Evolutionary conservation across 2,329 filamentous ascomycete genomes (phyloP), one percentile per base, ranked within the genome.

Genomic region (Pochonia chlamydosporia): DNA sequence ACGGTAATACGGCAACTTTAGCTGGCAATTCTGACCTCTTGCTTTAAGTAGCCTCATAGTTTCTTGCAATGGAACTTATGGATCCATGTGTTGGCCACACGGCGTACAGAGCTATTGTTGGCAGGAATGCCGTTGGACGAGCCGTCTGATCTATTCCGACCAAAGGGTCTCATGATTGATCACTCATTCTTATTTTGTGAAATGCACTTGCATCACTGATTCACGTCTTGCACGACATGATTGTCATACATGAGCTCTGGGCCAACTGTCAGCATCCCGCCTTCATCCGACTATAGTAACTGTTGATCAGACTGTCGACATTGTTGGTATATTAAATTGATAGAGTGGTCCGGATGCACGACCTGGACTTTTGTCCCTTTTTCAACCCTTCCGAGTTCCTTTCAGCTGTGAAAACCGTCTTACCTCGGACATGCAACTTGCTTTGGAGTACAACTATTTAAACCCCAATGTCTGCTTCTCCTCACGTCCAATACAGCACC

Each of bases 401-500:
- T 11, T 23, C 10, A 21, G 4, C 9, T 23, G 11, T 14, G 2
- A 39, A 21, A 8, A 13, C n/a, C 3, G 16, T 18, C 23, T 5
- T 39, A 20, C 11, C 18, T 39, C 20, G 18, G 23, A 21, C 18
- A 20, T 8, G 7, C 11, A 7, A 21, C 35, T 39, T 13, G 20
- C 7, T 10, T 23, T 39, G 2, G 20, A 13, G 13, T 11, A 25
- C 23, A 21, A 40, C 24, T 25, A 16, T 23, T 28, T 40, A 24
- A n/a, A 30, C 7, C 44, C 53, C 47, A 37, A 59, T 59, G 56
- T 49, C 56, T 46, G 31, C 48, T 14, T 39, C 46, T 33, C 49
- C 50, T 16, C 48, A 35, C 9, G 37, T 52, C 21, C 43, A 46
- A 11, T 49, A 50, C 46, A 56, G 55, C 51, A 64, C 56, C 37